Conservation (phyloP, 805 yeast genomes). For the Torulaspora quercuum region DNA sequence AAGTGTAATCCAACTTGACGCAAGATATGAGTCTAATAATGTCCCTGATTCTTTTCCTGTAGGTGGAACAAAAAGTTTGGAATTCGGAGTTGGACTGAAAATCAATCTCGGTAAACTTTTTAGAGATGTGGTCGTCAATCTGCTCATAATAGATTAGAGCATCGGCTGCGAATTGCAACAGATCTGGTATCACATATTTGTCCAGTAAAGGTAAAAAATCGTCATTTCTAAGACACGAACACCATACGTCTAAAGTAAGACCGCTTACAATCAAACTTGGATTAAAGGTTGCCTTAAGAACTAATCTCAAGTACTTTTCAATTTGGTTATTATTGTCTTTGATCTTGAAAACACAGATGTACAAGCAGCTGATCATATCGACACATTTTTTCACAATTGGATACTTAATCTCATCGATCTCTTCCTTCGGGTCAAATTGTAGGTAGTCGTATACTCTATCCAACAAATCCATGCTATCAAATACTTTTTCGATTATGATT, state of each 20-base stretch:
- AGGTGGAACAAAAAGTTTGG: slow-evolving; percentile 70
- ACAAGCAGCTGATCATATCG: slow-evolving; percentile 63
- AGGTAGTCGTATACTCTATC: slow-evolving; percentile 56
- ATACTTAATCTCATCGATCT: slow-evolving; percentile 74
- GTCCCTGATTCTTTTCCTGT: slow-evolving; percentile 82
- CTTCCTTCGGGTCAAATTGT: slow-evolving; percentile 54
- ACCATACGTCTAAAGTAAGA: slow-evolving; percentile 90
- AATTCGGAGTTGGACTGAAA: slow-evolving; percentile 85
- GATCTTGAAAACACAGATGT: slow-evolving; percentile 55
- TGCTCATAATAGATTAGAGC: slow-evolving; percentile 72
- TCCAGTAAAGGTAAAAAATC: slow-evolving; percentile 51
- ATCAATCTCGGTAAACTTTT: slow-evolving; percentile 71
- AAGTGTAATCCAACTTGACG: slow-evolving; percentile 74
- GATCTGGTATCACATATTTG: slow-evolving; percentile 52
- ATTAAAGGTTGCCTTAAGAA: slow-evolving; percentile 75
- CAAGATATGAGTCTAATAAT: slow-evolving; percentile 85
- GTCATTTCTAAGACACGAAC: slow-evolving; percentile 78
- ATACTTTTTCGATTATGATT: slow-evolving; percentile 74
- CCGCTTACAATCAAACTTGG: slow-evolving; percentile 89
- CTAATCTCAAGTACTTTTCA: slow-evolving; percentile 64
- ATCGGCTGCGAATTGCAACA: slow-evolving; percentile 73
- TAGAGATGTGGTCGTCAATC: slow-evolving; percentile 61
- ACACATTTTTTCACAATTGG: slow-evolving; percentile 84
- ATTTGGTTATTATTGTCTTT: slow-evolving; percentile 51
- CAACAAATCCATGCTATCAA: slow-evolving; percentile 72